Percentiles rank a stretch among this genome's conserved stretches.
Evolutionary conservation across 768 basidiomycete genomes (phyloP).

Genomic region (Lactifluus hygrophoroides): DNA sequence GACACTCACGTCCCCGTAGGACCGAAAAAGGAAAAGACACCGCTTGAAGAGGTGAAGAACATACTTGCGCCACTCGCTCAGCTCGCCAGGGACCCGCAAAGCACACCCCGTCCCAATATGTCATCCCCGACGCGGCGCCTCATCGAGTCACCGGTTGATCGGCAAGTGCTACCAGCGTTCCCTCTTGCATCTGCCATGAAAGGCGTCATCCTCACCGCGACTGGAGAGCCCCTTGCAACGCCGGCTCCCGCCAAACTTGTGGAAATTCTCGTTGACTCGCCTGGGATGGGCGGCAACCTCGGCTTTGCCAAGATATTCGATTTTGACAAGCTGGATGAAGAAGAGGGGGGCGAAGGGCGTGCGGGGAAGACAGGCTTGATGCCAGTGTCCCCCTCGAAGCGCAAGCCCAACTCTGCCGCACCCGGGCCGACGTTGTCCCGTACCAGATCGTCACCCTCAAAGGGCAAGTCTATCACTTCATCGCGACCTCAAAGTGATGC

Average conservation of each 20-base stretch:
- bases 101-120: slow-evolving; percentile 23
- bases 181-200: slow-evolving; percentile 35
- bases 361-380: slow-evolving; percentile 23
- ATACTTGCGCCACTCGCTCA: slow-evolving; percentile 44
- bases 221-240: slow-evolving; percentile 66
- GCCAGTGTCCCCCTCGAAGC: slow-evolving; percentile 32
- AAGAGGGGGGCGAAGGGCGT: slow-evolving; percentile 25
- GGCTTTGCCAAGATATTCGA: slow-evolving; percentile 77
- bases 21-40: slow-evolving; percentile 47
- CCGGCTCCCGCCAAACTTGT: slow-evolving; percentile 60
- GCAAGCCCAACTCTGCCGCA: not conserved
- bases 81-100: slow-evolving; percentile 26
- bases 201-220: slow-evolving; percentile 68
- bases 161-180: slow-evolving; percentile 25
- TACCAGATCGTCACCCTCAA: slow-evolving; percentile 32
- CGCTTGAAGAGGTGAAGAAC: slow-evolving; percentile 72
- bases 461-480: slow-evolving; percentile 28
- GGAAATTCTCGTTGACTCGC: slow-evolving; percentile 59
- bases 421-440: not conserved
- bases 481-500: slow-evolving; percentile 5
- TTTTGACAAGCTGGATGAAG: slow-evolving; percentile 34
- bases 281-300: slow-evolving; percentile 38
- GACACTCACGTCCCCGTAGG: slow-evolving; percentile 4
- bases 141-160: slow-evolving; percentile 48
- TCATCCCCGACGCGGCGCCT: slow-evolving; percentile 17